Percentiles rank a stretch among this genome's conserved stretches.
These are phyloP conservation scores for Skeletonema potamos DNA, from an alignment of 108 stramenopile species.

Conservation along the genomic window DNA sequence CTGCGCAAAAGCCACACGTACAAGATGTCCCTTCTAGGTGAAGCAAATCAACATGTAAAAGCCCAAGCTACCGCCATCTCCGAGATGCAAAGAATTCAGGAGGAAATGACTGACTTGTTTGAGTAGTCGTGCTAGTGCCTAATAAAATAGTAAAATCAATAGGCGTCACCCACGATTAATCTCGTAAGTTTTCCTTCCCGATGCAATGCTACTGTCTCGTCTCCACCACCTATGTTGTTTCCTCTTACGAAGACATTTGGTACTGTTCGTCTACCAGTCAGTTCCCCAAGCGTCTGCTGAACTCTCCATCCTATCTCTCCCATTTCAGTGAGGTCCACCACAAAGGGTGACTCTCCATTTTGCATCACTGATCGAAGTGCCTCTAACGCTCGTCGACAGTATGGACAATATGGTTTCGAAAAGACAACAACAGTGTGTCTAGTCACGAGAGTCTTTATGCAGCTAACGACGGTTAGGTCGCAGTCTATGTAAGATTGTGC, in stretches of 20 bases:
- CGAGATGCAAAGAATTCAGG: constrained; percentile 38
- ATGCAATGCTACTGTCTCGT: constrained; percentile 57
- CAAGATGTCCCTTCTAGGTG: too few species aligned
- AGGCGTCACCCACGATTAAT: neutral
- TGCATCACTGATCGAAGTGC: constrained; percentile 35
- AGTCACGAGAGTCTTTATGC: constrained; percentile 53
- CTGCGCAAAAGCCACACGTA: constrained; percentile 8
- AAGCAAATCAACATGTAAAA: constrained; percentile 26
- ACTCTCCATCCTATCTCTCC: constrained; percentile 39
- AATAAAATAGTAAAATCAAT: neutral
- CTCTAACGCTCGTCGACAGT: constrained; percentile 62
- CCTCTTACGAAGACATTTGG: constrained; percentile 91
- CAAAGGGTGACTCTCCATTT: constrained; percentile 34
- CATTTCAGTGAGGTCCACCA: constrained; percentile 59
- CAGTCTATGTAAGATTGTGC: constrained; percentile 28
- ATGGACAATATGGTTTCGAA: constrained; percentile 75
- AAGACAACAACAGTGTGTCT: constrained; percentile 76
- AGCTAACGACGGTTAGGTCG: constrained; percentile 48
- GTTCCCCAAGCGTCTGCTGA: constrained; percentile 54
- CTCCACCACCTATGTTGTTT: constrained; percentile 79
- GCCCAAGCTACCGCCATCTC: constrained; percentile 52
- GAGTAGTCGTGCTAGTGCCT: neutral
- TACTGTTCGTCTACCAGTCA: constrained; percentile 90
- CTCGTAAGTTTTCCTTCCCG: constrained; percentile 3
- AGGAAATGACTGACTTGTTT: constrained; percentile 51